Conservation (phyloP, 768 basidiomycete genomes). For the Naganishia vaughanmartiniae region DNA sequence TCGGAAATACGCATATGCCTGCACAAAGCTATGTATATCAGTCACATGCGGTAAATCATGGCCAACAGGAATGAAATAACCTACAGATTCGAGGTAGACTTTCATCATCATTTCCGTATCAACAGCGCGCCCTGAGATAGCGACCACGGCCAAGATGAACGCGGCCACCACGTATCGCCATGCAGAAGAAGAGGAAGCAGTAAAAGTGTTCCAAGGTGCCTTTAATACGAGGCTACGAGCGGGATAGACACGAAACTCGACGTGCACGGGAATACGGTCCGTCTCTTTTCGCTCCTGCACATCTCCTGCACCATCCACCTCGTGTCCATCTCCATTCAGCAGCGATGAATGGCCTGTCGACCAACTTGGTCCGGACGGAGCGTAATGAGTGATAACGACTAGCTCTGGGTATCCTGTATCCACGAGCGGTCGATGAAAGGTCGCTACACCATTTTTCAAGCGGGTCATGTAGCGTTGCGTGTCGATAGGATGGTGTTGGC, state of each 20-base stretch:
- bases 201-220: background rate
- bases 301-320: background rate
- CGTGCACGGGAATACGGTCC: background rate
- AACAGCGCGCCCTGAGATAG: background rate
- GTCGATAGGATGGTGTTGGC: background rate
- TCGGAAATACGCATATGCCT: background rate
- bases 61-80: background rate
- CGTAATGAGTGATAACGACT: slow-evolving; percentile 7
- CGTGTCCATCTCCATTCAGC: background rate
- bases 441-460: slow-evolving; percentile 17
- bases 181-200: background rate
- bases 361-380: background rate
- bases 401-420: background rate
- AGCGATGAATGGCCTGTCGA: background rate
- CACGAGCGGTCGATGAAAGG: slow-evolving; percentile 2
- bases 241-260: slow-evolving; percentile 13
- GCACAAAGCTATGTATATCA: background rate
- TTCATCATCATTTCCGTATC: background rate
- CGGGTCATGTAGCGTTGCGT: slow-evolving; percentile 3
- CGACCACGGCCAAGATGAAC: background rate
- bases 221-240: background rate
- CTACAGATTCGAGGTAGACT: background rate
- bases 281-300: background rate
- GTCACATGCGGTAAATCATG: too few relatives aligned
- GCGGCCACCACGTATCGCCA: background rate